Base-by-base conservation (phyloP, 352 stramenopile species). In the Globisporangium orthogonon region DNA sequence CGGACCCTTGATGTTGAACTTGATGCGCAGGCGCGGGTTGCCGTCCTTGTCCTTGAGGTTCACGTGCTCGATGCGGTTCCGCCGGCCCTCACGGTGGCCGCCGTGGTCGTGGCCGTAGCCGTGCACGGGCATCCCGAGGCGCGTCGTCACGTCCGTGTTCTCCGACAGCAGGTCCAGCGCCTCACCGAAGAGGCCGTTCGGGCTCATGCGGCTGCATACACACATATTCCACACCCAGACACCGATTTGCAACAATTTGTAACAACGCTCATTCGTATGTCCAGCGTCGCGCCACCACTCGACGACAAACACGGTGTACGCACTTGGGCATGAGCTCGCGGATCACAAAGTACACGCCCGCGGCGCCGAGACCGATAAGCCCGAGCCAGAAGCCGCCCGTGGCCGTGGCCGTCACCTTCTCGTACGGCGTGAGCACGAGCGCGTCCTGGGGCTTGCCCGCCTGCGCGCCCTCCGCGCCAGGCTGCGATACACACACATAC, bases 41-140 rank as follows among this genome's bases (percentile, higher is more conserved):
- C 83, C 92, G 46, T 97, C 87, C 66, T 92, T 87, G 63, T 86
- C 72, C 45, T 81, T 87, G 58, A 98, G 94, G 65, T 97, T 82
- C 18, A 96, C 96, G 72, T 97, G 79, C 66, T 98, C 94, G 62
- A 98, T 96, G 68, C 96, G 96, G 74, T 98, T 98, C 56, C 92
- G 76, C 65, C 94, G 87, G 50, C 94, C 92, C 67, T 98, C 94
- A 37, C 92, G 90, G 73, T 96, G 81, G 6, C 90, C 86, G 50
- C 88, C 88, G 68, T 97, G 86, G 82, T 98, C 94, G 52, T 93
- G 76, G 29, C 94, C 92, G 64, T 98, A 98, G 44, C 86, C 93
- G 69, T 98, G 95, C 49, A 98, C 71, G 1, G 74, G 73, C 50
- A 95, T 78, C 18, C 94, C 94, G 56, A 97, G 87, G 60, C 86